Evolutionary conservation across 1,284 basidiomycete genomes (phyloP).

Genomic region (Melampsora abietis-canadensis): DNA sequence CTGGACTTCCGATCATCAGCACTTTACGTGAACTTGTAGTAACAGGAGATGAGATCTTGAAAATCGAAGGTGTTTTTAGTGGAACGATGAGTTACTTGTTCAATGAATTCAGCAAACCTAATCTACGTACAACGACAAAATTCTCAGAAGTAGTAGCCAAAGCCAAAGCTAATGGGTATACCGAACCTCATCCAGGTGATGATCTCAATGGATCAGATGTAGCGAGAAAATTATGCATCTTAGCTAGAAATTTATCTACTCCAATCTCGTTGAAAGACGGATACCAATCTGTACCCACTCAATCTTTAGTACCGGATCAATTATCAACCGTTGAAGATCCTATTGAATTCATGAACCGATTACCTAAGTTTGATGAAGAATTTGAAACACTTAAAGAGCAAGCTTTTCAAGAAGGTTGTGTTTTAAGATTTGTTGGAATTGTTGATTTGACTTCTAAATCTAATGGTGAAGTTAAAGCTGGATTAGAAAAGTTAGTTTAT

Average conservation of each 20-base stretch:
- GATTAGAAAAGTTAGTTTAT: conserved; percentile 69
- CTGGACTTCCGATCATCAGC: conserved; percentile 85
- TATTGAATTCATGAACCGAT: conserved; percentile 73
- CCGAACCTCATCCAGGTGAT: conserved; percentile 94
- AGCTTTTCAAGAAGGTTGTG: conserved; percentile 72
- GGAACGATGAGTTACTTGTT: conserved; percentile 99
- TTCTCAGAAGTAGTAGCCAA: conserved; percentile 50
- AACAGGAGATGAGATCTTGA: conserved; percentile 76
- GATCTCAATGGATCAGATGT: conserved; percentile 96
- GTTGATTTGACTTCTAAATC: conserved; percentile 70
- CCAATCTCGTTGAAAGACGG: conserved; percentile 61
- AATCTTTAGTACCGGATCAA: conserved; percentile 76
- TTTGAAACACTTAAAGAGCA: conserved; percentile 73
- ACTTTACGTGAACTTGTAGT: conserved; percentile 85
- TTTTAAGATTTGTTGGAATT: conserved; percentile 89
- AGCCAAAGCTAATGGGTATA: conserved; percentile 91
- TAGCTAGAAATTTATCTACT: conserved; percentile 68
- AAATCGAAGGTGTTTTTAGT: conserved; percentile 72
- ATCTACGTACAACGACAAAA: not conserved
- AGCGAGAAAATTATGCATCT: conserved; percentile 91
- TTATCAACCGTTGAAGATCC: conserved; percentile 64
- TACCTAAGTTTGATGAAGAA: conserved; percentile 79
- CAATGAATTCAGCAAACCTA: conserved; percentile 69
- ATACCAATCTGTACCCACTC: conserved; percentile 74
- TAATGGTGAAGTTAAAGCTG: conserved; percentile 69